These are phyloP conservation scores for Ottelia alismoides DNA, from an alignment of 106 monocot genomes.

Conservation along the genomic window DNA sequence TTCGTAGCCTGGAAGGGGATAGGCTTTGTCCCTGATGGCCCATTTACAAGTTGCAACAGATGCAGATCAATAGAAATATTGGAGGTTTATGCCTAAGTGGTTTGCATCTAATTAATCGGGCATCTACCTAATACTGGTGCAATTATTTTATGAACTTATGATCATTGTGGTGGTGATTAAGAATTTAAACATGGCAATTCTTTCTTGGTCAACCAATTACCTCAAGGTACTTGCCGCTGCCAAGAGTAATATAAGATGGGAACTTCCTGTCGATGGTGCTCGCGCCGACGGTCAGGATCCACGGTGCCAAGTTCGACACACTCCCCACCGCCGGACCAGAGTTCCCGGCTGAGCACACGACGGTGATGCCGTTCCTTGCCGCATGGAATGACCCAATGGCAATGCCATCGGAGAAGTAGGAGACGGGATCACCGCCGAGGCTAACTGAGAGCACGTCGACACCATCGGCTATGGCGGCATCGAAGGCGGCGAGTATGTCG, in stretches of 20 bases:
- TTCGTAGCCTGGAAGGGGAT: background rate
- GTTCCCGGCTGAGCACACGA: slow-evolving; percentile 7
- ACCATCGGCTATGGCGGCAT: slow-evolving; percentile 49
- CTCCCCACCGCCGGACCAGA: background rate
- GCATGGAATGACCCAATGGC: slow-evolving; percentile 8
- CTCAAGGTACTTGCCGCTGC: slow-evolving; percentile 3
- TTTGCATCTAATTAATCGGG: background rate
- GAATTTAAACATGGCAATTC: background rate
- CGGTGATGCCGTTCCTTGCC: slow-evolving; percentile 2
- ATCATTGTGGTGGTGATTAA: background rate
- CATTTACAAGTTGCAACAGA: background rate
- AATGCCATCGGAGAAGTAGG: background rate
- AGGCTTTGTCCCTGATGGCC: slow-evolving; percentile 16
- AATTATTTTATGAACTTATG: background rate
- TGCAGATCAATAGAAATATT: background rate
- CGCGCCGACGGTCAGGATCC: slow-evolving; percentile 75
- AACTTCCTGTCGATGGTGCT: slow-evolving; percentile 74
- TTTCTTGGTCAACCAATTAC: background rate
- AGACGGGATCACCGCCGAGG: background rate
- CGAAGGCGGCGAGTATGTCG: slow-evolving; percentile 41
- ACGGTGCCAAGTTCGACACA: slow-evolving; percentile 50
- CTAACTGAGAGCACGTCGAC: slow-evolving; percentile 58
- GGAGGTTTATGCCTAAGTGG: background rate
- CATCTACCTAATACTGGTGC: background rate
- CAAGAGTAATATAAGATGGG: slow-evolving; percentile 1